A percentile compares a stretch with the other conserved stretches of the same genome.
These are phyloP conservation scores for Solanum pinnatisectum DNA, from an alignment of 257 asterid species.

Conservation along the genomic window DNA sequence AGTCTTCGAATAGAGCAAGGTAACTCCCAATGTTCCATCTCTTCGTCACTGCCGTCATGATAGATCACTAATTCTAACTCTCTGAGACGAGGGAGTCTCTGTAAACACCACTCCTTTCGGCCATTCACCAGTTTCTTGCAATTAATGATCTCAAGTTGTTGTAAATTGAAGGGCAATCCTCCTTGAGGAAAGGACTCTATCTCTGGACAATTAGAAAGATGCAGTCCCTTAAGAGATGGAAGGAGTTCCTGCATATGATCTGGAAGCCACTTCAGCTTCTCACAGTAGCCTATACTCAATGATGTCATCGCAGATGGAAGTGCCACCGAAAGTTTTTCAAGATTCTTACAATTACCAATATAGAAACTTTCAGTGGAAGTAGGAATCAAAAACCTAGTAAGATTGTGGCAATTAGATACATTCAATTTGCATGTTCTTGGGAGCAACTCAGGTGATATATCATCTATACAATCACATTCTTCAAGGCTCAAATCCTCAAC, in stretches of 20 bases:
- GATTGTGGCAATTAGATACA: fast-evolving
- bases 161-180: neutral
- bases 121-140: neutral
- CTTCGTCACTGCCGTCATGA: neutral
- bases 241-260: neutral
- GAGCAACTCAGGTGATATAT: neutral
- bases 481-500: fast-evolving
- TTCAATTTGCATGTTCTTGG: neutral
- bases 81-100: neutral
- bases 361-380: neutral
- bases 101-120: neutral
- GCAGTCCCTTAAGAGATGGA: neutral
- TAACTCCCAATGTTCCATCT: neutral
- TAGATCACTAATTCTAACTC: fast-evolving
- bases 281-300: neutral
- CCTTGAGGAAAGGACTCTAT: conserved; percentile 1
- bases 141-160: fast-evolving
- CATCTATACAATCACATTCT: neutral
- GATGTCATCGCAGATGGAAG: neutral
- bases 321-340: neutral
- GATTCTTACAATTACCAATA: neutral
- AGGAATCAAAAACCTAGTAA: neutral
- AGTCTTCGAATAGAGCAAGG: neutral
- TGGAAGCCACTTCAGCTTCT: too few species aligned
- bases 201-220: neutral